Base-by-base conservation (phyloP, 371 early-diverging fungal genomes). In the Mucor ambiguus region DNA sequence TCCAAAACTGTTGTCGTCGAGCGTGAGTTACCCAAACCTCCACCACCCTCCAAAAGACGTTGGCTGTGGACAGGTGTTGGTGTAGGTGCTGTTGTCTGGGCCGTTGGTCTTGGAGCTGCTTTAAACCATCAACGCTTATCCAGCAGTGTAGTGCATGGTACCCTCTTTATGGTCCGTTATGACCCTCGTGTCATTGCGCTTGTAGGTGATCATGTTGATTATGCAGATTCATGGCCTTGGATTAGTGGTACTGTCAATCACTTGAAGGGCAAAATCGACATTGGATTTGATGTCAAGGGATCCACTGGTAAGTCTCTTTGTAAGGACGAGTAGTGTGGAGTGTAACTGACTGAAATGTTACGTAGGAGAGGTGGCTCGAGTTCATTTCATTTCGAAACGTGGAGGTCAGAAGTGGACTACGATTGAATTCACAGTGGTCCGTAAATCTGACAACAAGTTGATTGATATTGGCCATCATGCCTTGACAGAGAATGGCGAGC, bases 61-160 rank as follows among this genome's bases (percentile, higher is more conserved):
- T 64, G 78, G 60, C 69, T 76, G 43, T 78, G 85, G 62, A 73
- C 79, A 24, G 79, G 85, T 63, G 82, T 81, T 4, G 63, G 83
- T 38, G 73, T 79, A 3, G 90, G 89, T 46, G 72, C 85, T n/a
- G 72, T 74, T 18, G 75, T 87, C 20, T 90, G 90, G 90, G 79
- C 70, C 7, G 86, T 74, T 20, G 86, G 82, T n/a, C 67, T 87
- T 12, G 82, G 84, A 12, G 63, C 80, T 9, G 86, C 89, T 14
- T 78, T 87, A 60, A 90, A 90, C 61, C 85, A 89, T 60, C 89
- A 90, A 60, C 84, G 87, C 7, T 71, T 83, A n/a, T 85, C 85
- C 9, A 87, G 86, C 22, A 84, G 83, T 61, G 85, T 86, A 37
- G 89, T 90, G 35, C 79, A 85, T 26, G 87, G 86, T 22, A 88